These are phyloP conservation scores for Hura crepitans DNA, from an alignment of 441 rosid genomes.

Conservation along the genomic window DNA sequence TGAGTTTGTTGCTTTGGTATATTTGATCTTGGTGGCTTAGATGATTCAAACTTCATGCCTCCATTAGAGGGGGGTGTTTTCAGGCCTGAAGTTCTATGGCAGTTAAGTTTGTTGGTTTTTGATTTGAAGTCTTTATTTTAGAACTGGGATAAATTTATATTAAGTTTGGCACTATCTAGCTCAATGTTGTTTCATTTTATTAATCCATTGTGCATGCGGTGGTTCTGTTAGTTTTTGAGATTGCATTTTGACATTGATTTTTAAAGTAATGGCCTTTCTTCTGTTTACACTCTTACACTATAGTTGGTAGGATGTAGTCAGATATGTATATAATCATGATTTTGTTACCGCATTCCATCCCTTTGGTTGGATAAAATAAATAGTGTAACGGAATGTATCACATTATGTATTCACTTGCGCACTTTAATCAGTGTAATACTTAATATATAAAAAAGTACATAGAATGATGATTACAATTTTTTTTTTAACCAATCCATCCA, in stretches of 20 bases:
- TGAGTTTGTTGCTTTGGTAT: slow-evolving; percentile 37
- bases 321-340: too few species aligned
- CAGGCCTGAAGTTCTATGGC: slow-evolving; percentile 46
- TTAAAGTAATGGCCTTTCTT: slow-evolving; percentile 5
- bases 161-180: slow-evolving; percentile 22
- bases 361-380: too few species aligned
- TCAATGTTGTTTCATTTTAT: slow-evolving; percentile 24
- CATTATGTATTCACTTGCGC: too few species aligned
- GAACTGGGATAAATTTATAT: slow-evolving; percentile 31
- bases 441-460: too few species aligned
- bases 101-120: slow-evolving; percentile 60
- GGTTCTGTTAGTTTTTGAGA: slow-evolving; percentile 20
- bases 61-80: slow-evolving; percentile 47
- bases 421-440: too few species aligned
- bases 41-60: slow-evolving; percentile 39
- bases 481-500: too few species aligned
- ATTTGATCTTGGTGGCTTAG: slow-evolving; percentile 34
- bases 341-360: too few species aligned
- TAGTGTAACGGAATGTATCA: too few species aligned
- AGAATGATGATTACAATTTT: too few species aligned
- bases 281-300: background rate
- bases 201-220: slow-evolving; percentile 27
- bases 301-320: too few species aligned
- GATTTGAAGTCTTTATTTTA: slow-evolving; percentile 26
- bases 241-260: slow-evolving; percentile 19